Evolutionary conservation across 495 filamentous ascomycete genomes (phyloP).

Genomic region (Hypoxylon trugodes): DNA sequence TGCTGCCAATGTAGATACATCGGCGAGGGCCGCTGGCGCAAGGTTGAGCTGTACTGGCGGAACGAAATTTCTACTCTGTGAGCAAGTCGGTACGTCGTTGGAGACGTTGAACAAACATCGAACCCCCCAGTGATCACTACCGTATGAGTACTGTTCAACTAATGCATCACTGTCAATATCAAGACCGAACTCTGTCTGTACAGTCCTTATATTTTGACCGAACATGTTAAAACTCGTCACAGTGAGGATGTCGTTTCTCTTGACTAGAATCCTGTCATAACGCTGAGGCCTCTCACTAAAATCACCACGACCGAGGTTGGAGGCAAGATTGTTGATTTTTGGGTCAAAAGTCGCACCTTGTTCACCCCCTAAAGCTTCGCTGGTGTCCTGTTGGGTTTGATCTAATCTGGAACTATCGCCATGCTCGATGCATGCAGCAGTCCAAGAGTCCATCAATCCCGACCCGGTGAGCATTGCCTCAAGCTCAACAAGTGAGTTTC

Average conservation of each 20-base stretch:
- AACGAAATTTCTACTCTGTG: slow-evolving; percentile 9
- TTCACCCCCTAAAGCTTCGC: slow-evolving; percentile 55
- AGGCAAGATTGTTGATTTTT: slow-evolving; percentile 57
- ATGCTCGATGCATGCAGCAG: slow-evolving; percentile 43
- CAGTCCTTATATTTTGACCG: slow-evolving; percentile 43
- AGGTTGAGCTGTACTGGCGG: slow-evolving; percentile 38
- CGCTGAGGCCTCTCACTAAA: slow-evolving; percentile 62
- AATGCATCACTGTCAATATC: background rate
- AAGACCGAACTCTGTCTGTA: background rate
- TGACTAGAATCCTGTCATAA: slow-evolving; percentile 64
- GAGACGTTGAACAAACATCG: slow-evolving; percentile 49
- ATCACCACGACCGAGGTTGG: slow-evolving; percentile 48
- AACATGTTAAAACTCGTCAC: slow-evolving; percentile 57
- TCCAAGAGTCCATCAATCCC: slow-evolving; percentile 55
- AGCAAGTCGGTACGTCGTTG: slow-evolving; percentile 14
- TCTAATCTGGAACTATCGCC: slow-evolving; percentile 39
- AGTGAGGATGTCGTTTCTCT: slow-evolving; percentile 47
- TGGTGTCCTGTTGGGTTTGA: slow-evolving; percentile 17
- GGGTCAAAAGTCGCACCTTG: slow-evolving; percentile 67
- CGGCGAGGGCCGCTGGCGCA: slow-evolving; percentile 33
- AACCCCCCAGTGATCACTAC: slow-evolving; percentile 67
- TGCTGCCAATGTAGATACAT: slow-evolving; percentile 35
- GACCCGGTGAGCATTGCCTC: slow-evolving; percentile 47
- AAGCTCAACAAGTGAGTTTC: slow-evolving; percentile 38
- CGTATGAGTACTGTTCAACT: slow-evolving; percentile 40